Evolutionary conservation across 805 yeast genomes (phyloP).

Genomic region (Spathaspora hagerdaliae): DNA sequence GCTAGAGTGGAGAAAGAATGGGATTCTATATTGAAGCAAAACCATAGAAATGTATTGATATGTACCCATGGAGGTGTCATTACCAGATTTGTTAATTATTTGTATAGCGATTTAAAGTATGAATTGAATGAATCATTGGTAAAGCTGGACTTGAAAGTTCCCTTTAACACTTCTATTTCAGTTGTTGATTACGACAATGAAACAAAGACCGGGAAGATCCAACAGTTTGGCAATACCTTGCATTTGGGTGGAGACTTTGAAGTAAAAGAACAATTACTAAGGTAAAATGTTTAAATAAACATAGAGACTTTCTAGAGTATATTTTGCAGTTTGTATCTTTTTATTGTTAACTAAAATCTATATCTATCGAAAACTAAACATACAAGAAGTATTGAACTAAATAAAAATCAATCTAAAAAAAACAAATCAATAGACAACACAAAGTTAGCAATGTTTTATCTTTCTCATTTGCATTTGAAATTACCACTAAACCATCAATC

Average conservation of each 20-base stretch:
- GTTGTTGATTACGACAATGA: slow-evolving; percentile 52
- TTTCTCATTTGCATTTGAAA: too few species aligned
- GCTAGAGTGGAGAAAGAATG: slow-evolving; percentile 48
- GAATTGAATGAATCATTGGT: slow-evolving; percentile 34
- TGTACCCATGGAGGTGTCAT: slow-evolving; percentile 85
- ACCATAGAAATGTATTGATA: slow-evolving; percentile 48
- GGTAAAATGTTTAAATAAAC: not conserved
- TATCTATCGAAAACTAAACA: too few species aligned
- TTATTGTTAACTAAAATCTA: too few species aligned
- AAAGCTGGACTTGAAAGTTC: slow-evolving; percentile 47
- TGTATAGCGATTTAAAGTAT: slow-evolving; percentile 38
- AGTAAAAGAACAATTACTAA: slow-evolving; percentile 40
- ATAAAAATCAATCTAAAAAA: too few species aligned
- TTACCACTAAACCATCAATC: not conserved
- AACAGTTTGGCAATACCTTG: slow-evolving; percentile 58
- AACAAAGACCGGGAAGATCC: slow-evolving; percentile 40
- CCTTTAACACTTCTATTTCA: slow-evolving; percentile 73
- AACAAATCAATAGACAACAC: too few species aligned
- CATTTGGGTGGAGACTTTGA: slow-evolving; percentile 60
- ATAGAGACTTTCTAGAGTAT: too few species aligned
- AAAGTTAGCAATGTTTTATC: too few species aligned
- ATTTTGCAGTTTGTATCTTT: too few species aligned
- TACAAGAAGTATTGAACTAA: too few species aligned
- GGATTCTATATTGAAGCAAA: slow-evolving; percentile 34
- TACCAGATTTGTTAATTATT: slow-evolving; percentile 51